Evolutionary conservation across 192 early-diverging fungal species (phyloP), one percentile per base, ranked within the genome.

Genomic region (Lunasporangiospora selenospora): DNA sequence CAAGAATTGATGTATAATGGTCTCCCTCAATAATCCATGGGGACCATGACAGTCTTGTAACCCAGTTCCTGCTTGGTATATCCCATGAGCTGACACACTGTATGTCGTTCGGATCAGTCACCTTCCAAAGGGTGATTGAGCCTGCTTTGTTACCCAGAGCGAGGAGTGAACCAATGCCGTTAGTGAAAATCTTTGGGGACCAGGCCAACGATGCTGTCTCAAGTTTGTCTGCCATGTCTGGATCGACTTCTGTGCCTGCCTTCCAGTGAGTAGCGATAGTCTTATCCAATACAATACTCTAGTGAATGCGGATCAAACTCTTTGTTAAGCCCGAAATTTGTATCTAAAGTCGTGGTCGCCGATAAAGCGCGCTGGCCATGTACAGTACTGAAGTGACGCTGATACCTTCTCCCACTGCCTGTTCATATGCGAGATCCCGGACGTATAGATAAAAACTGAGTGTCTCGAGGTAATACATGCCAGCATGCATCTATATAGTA

Each of bases 131-230:
- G 2, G 48, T 63, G 27, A 73, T 58, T 30, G 53, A 24, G 23
- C 69, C 69, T 18, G 53, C 32, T 24, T 73, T 73, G 49, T 58
- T 73, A 9, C 69, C 69, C 6, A 73, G 48, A 4, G 60, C 53
- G 41, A 73, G 21, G 3, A 73, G 26, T 9, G 69, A 73, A 26
- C 69, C 69, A 32, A 63, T 62, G 6, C 40, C 32, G 21, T 44
- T 52, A 11, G 34, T 9, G 19, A 34, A 13, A 8, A 73, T 73
- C 21, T 73, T 73, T 38, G 69, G 69, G 39, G 69, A 62, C 69
- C 69, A 73, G 27, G 69, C 69, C 49, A 73, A 11, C 1, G 69
- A 63, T 7, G 40, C 55, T 13, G 47, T 43, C 37, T 73, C 69
- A 3, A 73, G 8, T 30, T 47, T 61, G 42, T 73, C 69, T 1